phyloP scores from a whole-genome alignment of 1,284 basidiomycete genomes.

The Apiotrichum gracile region DNA sequence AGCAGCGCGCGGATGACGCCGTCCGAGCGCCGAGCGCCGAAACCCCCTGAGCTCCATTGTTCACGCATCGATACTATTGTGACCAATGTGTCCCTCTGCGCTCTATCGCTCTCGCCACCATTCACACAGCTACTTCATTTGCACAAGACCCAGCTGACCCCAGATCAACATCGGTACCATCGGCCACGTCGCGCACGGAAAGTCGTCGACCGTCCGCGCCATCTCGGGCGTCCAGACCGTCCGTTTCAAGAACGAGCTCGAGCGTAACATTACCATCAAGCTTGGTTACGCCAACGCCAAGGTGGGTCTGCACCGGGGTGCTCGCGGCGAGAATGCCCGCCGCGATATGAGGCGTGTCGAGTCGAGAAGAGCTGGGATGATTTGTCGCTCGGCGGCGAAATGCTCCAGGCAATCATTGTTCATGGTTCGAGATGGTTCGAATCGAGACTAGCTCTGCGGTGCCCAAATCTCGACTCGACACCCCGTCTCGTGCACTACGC shows the following conservation, averaged over 20 bases:
- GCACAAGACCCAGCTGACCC: background rate
- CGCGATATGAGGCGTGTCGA: too few relatives aligned
- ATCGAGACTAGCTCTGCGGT: background rate
- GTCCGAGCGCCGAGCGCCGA: too few relatives aligned
- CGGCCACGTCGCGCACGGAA: constrained; percentile 96
- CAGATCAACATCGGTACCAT: constrained; percentile 65
- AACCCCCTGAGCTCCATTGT: too few relatives aligned
- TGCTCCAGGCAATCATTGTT: background rate
- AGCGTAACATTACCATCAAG: constrained; percentile 98
- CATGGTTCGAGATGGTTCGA: background rate
- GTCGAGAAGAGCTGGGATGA: too few relatives aligned
- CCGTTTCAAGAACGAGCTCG: constrained; percentile 97
- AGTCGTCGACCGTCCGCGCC: constrained; percentile 97
- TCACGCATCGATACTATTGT: too few relatives aligned
- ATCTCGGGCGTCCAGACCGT: constrained; percentile 99
- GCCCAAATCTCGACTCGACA: background rate
- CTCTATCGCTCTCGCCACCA: background rate
- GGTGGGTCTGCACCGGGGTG: constrained; percentile 53
- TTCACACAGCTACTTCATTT: background rate
- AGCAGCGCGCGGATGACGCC: too few relatives aligned
- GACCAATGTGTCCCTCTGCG: too few relatives aligned
- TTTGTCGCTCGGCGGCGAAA: too few relatives aligned
- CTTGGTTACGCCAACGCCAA: constrained; percentile 97
- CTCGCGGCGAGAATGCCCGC: background rate
- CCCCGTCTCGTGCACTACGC: too few relatives aligned